phyloP scores from a whole-genome alignment of 495 filamentous ascomycete species.

The Rusavskia elegans region DNA sequence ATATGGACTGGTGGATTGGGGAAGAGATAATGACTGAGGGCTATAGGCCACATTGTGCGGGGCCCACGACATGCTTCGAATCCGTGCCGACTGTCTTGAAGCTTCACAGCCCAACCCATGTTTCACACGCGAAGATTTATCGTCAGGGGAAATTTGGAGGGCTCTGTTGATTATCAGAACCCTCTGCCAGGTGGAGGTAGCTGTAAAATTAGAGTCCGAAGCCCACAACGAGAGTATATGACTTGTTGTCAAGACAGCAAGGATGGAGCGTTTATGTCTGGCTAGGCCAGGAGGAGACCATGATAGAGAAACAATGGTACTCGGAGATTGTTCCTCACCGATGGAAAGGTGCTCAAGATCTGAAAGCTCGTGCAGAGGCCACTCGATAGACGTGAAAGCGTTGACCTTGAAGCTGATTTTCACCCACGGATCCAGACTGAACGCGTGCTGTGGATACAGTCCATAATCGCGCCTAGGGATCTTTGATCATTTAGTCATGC shows the following conservation, averaged over 20 bases:
- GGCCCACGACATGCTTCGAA: constrained; percentile 10
- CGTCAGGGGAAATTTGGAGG: constrained; percentile 11
- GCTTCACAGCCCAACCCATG: neutral
- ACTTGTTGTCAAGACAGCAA: constrained; percentile 46
- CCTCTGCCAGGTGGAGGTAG: constrained; percentile 25
- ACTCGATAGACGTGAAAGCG: constrained; percentile 36
- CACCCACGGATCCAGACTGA: constrained; percentile 2
- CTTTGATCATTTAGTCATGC: constrained; percentile 3
- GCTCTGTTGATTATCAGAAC: constrained; percentile 27
- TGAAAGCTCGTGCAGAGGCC: constrained; percentile 29
- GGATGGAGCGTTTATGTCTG: constrained; percentile 37
- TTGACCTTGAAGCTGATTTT: constrained; percentile 28
- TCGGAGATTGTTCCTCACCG: constrained; percentile 45
- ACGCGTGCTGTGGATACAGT: neutral
- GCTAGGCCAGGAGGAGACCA: constrained; percentile 50
- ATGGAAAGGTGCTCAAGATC: constrained; percentile 37
- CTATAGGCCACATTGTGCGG: neutral
- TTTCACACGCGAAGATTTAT: neutral
- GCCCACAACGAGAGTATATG: constrained; percentile 32
- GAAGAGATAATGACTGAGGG: too few species aligned
- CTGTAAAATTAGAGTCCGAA: constrained; percentile 11
- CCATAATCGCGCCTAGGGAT: neutral
- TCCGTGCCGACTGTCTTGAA: neutral
- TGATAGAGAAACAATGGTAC: constrained; percentile 31
- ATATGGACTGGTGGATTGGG: too few species aligned